A percentile compares a stretch with the other conserved stretches of the same genome.
These are phyloP conservation scores for Ophiostoma piceae DNA, from an alignment of 2,329 filamentous ascomycete species.

Conservation along the genomic window DNA sequence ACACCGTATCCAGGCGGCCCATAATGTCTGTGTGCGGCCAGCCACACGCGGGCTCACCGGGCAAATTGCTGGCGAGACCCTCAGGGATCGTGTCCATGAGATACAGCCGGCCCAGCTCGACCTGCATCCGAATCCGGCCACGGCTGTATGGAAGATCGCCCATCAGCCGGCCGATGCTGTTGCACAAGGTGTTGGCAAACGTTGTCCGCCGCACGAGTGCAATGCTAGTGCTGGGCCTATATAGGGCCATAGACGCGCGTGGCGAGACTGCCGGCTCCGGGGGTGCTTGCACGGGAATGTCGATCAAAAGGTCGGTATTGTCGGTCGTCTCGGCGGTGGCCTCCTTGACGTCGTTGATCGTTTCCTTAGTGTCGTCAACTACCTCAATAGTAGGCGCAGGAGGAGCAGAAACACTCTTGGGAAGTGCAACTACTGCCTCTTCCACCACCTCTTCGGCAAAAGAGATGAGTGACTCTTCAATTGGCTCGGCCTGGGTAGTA, in stretches of 20 bases:
- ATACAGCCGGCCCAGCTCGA: conserved; percentile 33
- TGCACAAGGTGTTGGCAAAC: conserved; percentile 19
- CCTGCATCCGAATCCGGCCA: conserved; percentile 30
- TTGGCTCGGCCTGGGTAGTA: background rate
- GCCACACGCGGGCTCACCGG: conserved; percentile 26
- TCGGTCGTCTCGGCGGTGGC: background rate
- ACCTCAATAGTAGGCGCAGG: background rate
- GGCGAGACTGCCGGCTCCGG: background rate
- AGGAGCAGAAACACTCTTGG: background rate
- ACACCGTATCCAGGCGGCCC: conserved; percentile 24
- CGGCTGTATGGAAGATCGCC: conserved; percentile 26
- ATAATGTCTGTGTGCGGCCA: conserved; percentile 29
- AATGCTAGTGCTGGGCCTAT: conserved; percentile 5
- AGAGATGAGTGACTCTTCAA: background rate
- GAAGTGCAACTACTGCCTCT: background rate
- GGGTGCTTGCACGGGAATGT: background rate
- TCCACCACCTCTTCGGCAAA: background rate
- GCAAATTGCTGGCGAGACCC: conserved; percentile 30
- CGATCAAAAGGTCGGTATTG: background rate
- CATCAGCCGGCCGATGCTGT: conserved; percentile 24
- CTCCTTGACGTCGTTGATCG: background rate
- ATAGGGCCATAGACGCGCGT: background rate
- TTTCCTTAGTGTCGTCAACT: background rate
- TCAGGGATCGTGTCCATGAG: conserved; percentile 26
- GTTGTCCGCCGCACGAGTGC: conserved; percentile 19